A percentile compares a stretch with the other conserved stretches of the same genome.
Evolutionary conservation across 345 rosid genomes (phyloP).

Genomic region (Laguncularia racemosa): DNA sequence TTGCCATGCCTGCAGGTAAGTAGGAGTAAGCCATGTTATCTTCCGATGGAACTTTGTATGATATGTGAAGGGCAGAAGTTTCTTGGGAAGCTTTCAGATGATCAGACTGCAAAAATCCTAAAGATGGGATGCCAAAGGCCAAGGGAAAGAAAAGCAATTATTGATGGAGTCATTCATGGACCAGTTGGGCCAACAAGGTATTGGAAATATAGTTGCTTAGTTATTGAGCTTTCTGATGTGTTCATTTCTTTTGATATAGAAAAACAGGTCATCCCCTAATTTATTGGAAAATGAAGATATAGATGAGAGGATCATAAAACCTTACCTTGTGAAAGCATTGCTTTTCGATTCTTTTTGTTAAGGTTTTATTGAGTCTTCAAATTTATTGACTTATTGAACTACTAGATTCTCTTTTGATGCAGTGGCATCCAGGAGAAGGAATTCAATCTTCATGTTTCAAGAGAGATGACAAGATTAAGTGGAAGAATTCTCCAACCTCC

Average conservation of each 20-base stretch:
- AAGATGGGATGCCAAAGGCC: slow-evolving; percentile 94
- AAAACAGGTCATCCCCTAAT: not conserved
- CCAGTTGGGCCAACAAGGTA: slow-evolving; percentile 91
- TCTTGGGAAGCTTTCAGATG: slow-evolving; percentile 96
- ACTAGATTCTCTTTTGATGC: slow-evolving; percentile 15
- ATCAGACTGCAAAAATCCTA: slow-evolving; percentile 84
- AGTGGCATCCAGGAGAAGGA: slow-evolving; percentile 69
- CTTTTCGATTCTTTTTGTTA: too few relatives aligned
- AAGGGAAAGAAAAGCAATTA: slow-evolving; percentile 69
- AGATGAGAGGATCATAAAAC: too few relatives aligned
- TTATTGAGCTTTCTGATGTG: not conserved
- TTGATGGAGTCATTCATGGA: slow-evolving; percentile 73
- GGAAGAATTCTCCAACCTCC: slow-evolving; percentile 95
- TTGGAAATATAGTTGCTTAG: not conserved
- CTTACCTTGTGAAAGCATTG: too few relatives aligned
- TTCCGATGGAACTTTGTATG: slow-evolving; percentile 94
- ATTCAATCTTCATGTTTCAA: slow-evolving; percentile 67
- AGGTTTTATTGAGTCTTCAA: too few relatives aligned
- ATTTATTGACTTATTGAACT: not conserved
- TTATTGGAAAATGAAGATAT: too few relatives aligned
- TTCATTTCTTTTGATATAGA: slow-evolving; percentile 2
- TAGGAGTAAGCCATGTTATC: slow-evolving; percentile 89
- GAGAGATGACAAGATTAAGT: slow-evolving; percentile 72
- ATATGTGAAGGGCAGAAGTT: slow-evolving; percentile 98
- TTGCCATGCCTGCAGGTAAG: slow-evolving; percentile 91